Base-by-base conservation (phyloP, 352 stramenopile species). In the Peronospora farinosa region DNA sequence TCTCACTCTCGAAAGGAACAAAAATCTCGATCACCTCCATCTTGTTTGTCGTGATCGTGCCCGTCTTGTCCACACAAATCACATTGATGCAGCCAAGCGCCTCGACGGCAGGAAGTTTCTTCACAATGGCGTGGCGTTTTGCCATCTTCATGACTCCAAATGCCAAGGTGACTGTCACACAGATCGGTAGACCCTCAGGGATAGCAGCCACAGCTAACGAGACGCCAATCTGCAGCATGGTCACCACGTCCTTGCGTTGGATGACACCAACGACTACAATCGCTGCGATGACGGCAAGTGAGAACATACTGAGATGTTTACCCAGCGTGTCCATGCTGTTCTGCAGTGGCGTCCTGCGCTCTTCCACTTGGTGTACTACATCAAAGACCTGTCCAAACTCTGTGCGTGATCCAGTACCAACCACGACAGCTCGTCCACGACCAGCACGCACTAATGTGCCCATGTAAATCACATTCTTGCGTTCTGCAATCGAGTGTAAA, bases 311-410 rank as follows among this genome's bases (percentile, higher is more conserved):
- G 13, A 99, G 66, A 38, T 96, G 81, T 65, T 98, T 93, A 38
- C 95, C 95, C 23, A 99, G 75, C 44, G 95, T 88, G 72, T 98
- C 96, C 86, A 99, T 98, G 58, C 72, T 88, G 48, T 91, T 68
- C 72, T 98, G 92, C 35, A 98, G 69, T 23, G 94, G 94, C 28
- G 92, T 97, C 64, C 97, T 97, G 36, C 88, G 76, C 31, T 84
- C 80, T 56, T 98, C 92, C 7, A 98, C 86, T 13, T 88, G 84
- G 45, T 92, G 78, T 56, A 99, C 86, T 43, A 98, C 91, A 36
- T 95, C 74, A 58, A 97, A 96, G 5, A 98, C 93, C 38, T 92
- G 85, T 5, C 96, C 96, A 65, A 99, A 98, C 72, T 98, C 95
- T 7, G 95, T 99, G 27, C 74, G 63, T 17, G 84, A 69, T 21